These are phyloP conservation scores for Diaporthe sp. DNA, from an alignment of 2,329 filamentous ascomycete species.

Conservation along the genomic window DNA sequence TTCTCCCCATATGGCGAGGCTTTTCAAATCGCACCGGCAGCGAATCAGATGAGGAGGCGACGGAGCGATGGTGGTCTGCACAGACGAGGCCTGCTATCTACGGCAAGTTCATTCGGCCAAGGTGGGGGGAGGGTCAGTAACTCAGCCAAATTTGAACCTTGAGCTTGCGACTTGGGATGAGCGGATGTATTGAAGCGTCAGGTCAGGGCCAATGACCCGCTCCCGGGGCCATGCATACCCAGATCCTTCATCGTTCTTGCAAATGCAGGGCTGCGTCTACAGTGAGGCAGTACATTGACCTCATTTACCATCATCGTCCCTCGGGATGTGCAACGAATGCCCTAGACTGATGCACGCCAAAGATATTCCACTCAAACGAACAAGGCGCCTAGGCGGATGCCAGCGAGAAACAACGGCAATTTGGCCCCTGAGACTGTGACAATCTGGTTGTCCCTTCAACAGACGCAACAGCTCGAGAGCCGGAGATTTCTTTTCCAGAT, in stretches of 20 bases:
- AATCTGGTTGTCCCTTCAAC: not conserved
- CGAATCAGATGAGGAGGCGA: not conserved
- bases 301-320: not conserved
- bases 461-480: not conserved
- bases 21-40: not conserved
- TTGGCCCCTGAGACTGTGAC: not conserved
- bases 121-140: not conserved
- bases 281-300: too few relatives aligned
- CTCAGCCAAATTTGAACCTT: slow-evolving; percentile 11
- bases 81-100: not conserved
- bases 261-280: not conserved
- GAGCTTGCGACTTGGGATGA: slow-evolving; percentile 20
- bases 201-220: not conserved
- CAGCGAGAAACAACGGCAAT: not conserved
- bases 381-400: not conserved
- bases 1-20: not conserved
- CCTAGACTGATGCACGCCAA: not conserved
- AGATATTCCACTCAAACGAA: not conserved
- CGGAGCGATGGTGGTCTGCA: not conserved
- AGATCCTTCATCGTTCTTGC: not conserved
- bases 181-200: not conserved
- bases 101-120: not conserved
- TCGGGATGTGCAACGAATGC: not conserved
- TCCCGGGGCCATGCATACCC: not conserved
- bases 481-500: too few relatives aligned